Evolutionary conservation across 2,329 filamentous ascomycete species (phyloP).

Genomic region (Arthrobotrys iridis): DNA sequence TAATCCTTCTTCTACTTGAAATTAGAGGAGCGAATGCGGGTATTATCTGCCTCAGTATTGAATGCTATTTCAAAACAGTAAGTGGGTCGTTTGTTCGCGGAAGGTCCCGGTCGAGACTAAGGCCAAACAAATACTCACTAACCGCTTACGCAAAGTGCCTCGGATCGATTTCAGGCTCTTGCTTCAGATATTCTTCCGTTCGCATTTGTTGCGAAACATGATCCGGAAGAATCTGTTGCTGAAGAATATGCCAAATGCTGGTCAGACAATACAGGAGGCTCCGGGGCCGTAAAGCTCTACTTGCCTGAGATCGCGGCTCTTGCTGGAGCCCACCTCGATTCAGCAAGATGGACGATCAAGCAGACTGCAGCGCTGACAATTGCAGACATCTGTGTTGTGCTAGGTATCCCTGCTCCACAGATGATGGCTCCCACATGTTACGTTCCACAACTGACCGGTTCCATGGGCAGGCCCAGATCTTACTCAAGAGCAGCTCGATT

Average conservation of each 20-base stretch:
- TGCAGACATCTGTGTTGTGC: constrained; percentile 75
- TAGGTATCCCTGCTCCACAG: constrained; percentile 67
- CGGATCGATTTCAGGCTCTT: constrained; percentile 84
- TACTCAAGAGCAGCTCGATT: constrained; percentile 69
- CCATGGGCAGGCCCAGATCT: constrained; percentile 66
- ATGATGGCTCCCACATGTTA: constrained; percentile 43
- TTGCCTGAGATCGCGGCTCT: constrained; percentile 81
- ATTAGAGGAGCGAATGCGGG: constrained; percentile 55
- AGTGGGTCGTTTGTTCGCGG: constrained; percentile 26
- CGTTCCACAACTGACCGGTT: constrained; percentile 53
- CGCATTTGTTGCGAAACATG: constrained; percentile 86
- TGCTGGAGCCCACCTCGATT: constrained; percentile 74
- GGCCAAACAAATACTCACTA: constrained; percentile 26
- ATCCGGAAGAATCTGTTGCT: constrained; percentile 80
- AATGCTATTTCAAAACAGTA: constrained; percentile 77
- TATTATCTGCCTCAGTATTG: constrained; percentile 74
- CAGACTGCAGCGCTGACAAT: constrained; percentile 85
- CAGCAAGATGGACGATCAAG: constrained; percentile 87
- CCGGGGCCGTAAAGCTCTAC: constrained; percentile 82
- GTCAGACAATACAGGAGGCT: constrained; percentile 88
- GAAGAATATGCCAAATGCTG: constrained; percentile 86
- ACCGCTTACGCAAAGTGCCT: constrained; percentile 65
- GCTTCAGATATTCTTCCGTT: constrained; percentile 82
- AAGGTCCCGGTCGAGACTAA: neutral
- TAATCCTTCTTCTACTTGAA: too few species aligned